These are phyloP conservation scores for Fusarium sp. DNA, from an alignment of 2,329 filamentous ascomycete species.

Conservation along the genomic window DNA sequence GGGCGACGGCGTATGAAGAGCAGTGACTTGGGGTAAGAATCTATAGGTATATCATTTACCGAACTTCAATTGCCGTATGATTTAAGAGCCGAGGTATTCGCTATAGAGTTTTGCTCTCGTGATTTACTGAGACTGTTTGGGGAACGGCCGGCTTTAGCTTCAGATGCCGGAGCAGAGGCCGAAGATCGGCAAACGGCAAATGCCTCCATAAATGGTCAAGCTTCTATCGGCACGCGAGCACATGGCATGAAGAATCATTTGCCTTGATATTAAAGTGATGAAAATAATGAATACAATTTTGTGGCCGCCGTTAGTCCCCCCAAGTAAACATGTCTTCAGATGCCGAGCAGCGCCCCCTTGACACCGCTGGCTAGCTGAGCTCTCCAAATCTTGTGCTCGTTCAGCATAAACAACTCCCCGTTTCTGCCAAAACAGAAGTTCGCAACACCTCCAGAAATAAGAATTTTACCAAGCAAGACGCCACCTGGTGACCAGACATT, in stretches of 20 bases:
- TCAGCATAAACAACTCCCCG: conserved; percentile 58
- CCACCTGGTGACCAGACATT: conserved; percentile 60
- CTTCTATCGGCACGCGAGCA: not conserved
- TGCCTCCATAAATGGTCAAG: not conserved
- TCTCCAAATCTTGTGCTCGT: conserved; percentile 57
- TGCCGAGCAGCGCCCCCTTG: conserved; percentile 37
- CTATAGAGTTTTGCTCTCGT: no score
- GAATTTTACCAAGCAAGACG: conserved; percentile 57
- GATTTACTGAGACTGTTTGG: not conserved
- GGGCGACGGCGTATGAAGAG: not conserved
- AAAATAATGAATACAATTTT: not conserved
- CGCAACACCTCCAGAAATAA: conserved; percentile 54
- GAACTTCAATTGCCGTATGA: not conserved
- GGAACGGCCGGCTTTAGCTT: not conserved
- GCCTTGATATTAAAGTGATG: not conserved
- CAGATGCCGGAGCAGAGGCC: not conserved
- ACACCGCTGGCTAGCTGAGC: conserved; percentile 34
- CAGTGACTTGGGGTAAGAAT: not conserved
- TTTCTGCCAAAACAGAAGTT: conserved; percentile 60
- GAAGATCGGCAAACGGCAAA: not conserved
- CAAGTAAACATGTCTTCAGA: not conserved
- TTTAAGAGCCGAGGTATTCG: not conserved
- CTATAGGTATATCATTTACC: not conserved
- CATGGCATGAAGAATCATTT: not conserved
- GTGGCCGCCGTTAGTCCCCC: no score